Percentiles rank a stretch among this genome's conserved stretches.
Evolutionary conservation across 768 basidiomycete genomes (phyloP).

Genomic region (Cyathus striatus): DNA sequence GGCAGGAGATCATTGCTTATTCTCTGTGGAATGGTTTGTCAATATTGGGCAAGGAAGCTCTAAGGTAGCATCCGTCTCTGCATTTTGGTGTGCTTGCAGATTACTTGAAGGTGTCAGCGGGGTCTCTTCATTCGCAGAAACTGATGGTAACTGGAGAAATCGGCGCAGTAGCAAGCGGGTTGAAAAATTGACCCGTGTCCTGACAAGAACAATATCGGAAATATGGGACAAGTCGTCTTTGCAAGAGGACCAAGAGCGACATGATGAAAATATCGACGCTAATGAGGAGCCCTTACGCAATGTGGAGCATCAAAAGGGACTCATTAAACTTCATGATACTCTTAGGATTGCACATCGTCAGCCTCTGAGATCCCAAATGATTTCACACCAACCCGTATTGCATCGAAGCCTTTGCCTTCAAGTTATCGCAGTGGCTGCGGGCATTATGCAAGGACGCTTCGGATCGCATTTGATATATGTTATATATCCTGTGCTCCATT

Average conservation of each 20-base stretch:
- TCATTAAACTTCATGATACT: slow-evolving; percentile 58
- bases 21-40: slow-evolving; percentile 80
- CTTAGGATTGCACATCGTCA: slow-evolving; percentile 43
- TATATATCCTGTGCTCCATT: slow-evolving; percentile 84
- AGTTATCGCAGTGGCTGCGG: slow-evolving; percentile 63
- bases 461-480: slow-evolving; percentile 68
- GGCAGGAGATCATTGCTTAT: slow-evolving; percentile 64
- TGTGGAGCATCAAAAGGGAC: slow-evolving; percentile 63
- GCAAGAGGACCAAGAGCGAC: slow-evolving; percentile 14
- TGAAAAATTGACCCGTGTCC: slow-evolving; percentile 57
- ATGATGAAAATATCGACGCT: slow-evolving; percentile 8
- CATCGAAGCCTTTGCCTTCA: slow-evolving; percentile 71
- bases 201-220: slow-evolving; percentile 62
- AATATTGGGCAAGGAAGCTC: slow-evolving; percentile 43
- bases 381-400: slow-evolving; percentile 56
- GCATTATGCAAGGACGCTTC: slow-evolving; percentile 71
- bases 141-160: slow-evolving; percentile 15
- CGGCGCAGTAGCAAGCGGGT: slow-evolving; percentile 41
- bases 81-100: slow-evolving; percentile 80
- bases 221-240: slow-evolving; percentile 57
- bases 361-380: slow-evolving; percentile 21
- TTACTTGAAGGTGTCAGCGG: slow-evolving; percentile 69
- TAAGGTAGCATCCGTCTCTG: slow-evolving; percentile 50
- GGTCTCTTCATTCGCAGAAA: slow-evolving; percentile 33
- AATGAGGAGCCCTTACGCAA: slow-evolving; percentile 26